Percentiles rank a stretch among this genome's conserved stretches.
These are phyloP conservation scores for Blastobotrys elegans DNA, from an alignment of 1,139 yeast genomes.

Conservation along the genomic window DNA sequence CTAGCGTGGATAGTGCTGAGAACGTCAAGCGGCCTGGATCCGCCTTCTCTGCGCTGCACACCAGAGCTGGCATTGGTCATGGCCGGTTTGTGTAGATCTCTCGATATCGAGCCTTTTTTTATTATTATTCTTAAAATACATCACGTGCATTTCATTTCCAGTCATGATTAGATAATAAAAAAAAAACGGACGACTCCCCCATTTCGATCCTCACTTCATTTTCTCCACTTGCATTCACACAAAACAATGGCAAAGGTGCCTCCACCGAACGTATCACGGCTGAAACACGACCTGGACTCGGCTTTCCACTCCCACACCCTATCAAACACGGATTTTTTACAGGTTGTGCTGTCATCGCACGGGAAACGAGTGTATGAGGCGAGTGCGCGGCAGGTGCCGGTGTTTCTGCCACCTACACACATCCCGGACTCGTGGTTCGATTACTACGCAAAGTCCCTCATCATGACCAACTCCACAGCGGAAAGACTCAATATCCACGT, in stretches of 20 bases:
- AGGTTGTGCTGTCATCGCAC: constrained; percentile 1
- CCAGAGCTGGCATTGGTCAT: constrained; percentile 24
- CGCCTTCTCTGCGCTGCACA: constrained; percentile 26
- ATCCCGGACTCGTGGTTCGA: constrained; percentile 11
- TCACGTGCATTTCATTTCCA: not conserved
- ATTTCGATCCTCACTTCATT: not conserved
- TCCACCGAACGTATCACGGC: constrained; percentile 3
- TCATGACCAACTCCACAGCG: constrained; percentile 1
- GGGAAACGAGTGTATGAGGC: constrained; percentile 3
- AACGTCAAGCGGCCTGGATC: constrained; percentile 22
- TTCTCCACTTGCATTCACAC: not conserved
- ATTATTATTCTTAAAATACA: too few relatives aligned
- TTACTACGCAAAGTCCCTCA: constrained; percentile 4
- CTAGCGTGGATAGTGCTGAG: not conserved
- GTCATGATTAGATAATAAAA: not conserved
- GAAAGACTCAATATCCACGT: not conserved
- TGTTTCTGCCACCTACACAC: constrained; percentile 1
- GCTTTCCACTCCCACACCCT: constrained; percentile 7
- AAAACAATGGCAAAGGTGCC: not conserved
- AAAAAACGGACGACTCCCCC: not conserved
- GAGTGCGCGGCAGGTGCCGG: constrained; percentile 5
- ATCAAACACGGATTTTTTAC: constrained; percentile 1
- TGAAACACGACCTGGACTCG: constrained; percentile 8
- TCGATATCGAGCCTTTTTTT: too few relatives aligned
- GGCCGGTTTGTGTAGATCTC: constrained; percentile 18